phyloP scores from a whole-genome alignment of 2,329 filamentous ascomycete species.

The Pseudogymnoascus sp. region DNA sequence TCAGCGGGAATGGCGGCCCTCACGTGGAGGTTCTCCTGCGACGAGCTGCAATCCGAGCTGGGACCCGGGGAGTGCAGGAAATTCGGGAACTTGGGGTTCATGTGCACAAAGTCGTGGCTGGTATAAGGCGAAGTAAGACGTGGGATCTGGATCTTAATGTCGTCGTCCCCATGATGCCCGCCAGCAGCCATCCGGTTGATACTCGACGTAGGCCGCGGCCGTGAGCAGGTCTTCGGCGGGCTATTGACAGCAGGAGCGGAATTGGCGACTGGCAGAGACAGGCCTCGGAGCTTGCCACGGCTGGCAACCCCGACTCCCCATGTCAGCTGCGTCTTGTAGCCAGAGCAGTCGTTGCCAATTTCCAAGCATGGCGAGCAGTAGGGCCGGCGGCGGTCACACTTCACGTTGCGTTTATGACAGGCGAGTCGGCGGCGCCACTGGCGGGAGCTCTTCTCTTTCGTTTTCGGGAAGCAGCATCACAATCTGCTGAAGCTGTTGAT shows the following conservation, averaged over 20 bases:
- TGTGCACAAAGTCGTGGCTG: too few relatives aligned
- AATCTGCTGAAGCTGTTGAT: not conserved
- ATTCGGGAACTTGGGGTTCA: too few relatives aligned
- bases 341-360: slow-evolving; percentile 83
- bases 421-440: slow-evolving; percentile 82
- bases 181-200: too few relatives aligned
- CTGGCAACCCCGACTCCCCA: slow-evolving; percentile 96
- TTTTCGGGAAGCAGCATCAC: slow-evolving; percentile 35
- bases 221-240: too few relatives aligned
- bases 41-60: too few relatives aligned
- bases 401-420: slow-evolving; percentile 73
- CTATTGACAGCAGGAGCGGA: slow-evolving; percentile 40
- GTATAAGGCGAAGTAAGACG: too few relatives aligned
- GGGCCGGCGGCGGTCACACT: slow-evolving; percentile 84
- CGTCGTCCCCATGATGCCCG: too few relatives aligned
- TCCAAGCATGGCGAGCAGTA: slow-evolving; percentile 95
- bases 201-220: too few relatives aligned
- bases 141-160: too few relatives aligned
- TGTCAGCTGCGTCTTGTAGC: slow-evolving; percentile 93
- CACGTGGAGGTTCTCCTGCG: too few relatives aligned
- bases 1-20: too few relatives aligned
- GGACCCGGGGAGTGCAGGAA: too few relatives aligned
- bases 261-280: slow-evolving; percentile 66
- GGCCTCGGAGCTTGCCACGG: slow-evolving; percentile 83
- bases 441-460: slow-evolving; percentile 81